Percentiles rank a stretch among this genome's conserved stretches.
phyloP scores from a whole-genome alignment of 2,329 filamentous ascomycete species.

The Pyrenophora graminea region DNA sequence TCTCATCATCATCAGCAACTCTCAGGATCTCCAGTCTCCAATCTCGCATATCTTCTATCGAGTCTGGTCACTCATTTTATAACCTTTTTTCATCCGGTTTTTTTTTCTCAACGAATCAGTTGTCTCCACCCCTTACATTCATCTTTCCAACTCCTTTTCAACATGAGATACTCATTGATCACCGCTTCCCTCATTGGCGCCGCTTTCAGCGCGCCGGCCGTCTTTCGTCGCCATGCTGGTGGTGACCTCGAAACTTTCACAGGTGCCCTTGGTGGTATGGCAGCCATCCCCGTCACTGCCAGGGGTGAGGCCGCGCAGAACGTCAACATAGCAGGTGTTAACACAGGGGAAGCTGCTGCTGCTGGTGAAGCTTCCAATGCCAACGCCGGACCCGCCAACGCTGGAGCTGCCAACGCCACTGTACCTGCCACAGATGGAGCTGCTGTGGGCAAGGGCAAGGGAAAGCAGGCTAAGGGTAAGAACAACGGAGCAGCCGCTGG shows the following conservation, averaged over 20 bases:
- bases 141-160: constrained; percentile 4
- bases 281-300: constrained; percentile 26
- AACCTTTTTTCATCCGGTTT: constrained; percentile 3
- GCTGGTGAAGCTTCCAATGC: neutral
- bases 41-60: constrained; percentile 18
- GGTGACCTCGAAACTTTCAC: constrained; percentile 31
- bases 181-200: constrained; percentile 21
- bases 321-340: too few relatives aligned
- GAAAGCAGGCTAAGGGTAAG: too few relatives aligned
- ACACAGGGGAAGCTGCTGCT: constrained; percentile 1
- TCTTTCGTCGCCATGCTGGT: constrained; percentile 14
- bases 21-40: neutral
- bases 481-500: too few relatives aligned
- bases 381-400: neutral
- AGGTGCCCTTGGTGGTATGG: constrained; percentile 29
- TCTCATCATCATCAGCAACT: constrained; percentile 2
- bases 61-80: constrained; percentile 36
- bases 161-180: constrained; percentile 31
- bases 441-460: too few relatives aligned
- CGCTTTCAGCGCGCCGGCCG: constrained; percentile 20
- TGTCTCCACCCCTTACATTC: too few relatives aligned
- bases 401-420: neutral
- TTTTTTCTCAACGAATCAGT: neutral
- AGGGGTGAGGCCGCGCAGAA: neutral
- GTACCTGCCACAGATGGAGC: neutral